Evolutionary conservation across 345 rosid genomes (phyloP), one percentile per base, ranked within the genome.

Genomic region (Psidium friedrichsthalianum): DNA sequence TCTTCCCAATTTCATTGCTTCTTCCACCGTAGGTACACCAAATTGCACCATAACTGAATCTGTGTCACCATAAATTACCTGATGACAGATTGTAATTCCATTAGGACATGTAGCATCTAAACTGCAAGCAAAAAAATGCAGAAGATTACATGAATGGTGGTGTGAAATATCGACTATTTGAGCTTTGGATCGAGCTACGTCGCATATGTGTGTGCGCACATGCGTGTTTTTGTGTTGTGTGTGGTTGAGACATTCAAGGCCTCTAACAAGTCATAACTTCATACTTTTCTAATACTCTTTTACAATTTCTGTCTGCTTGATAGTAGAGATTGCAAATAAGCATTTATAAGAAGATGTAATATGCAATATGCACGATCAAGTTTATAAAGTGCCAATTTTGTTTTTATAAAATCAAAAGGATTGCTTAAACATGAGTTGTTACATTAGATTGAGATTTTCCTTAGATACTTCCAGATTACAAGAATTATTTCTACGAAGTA

Each of bases 11-110:
- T 83, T 92, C 99, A 96, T 97, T 11, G 98, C 98, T 88, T 88
- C 93, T 88, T 92, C 94, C 51, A 97, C 93, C 29, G 95, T 93
- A 82, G 93, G 87, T 53, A 92, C 96, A 74, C 99, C 99, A 87
- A 97, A 97, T 92, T 97, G 98, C 87, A 97, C 99, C 99, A 97
- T 97, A 56, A 97, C 99, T 6, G 99, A 97, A 94, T 97, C 99
- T 10, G 99, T 97, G 89, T 97, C 99, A 85, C 99, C 99, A 90
- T 97, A 97, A 82, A 97, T 93, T 85, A 97, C 97, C 99, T 97
- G 89, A 87, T 81, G 64, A n/a, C 82, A 85, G 74, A 85, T 86
- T 85, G 64, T 36, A 53, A 42, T 25, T 47, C 22, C 49, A 52
- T n/a, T 44, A 82, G 18, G 53, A 57, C 21, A 29, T 53, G 82